Evolutionary conservation across 2,329 filamentous ascomycete genomes (phyloP).

Genomic region (Epichloe glyceriae): DNA sequence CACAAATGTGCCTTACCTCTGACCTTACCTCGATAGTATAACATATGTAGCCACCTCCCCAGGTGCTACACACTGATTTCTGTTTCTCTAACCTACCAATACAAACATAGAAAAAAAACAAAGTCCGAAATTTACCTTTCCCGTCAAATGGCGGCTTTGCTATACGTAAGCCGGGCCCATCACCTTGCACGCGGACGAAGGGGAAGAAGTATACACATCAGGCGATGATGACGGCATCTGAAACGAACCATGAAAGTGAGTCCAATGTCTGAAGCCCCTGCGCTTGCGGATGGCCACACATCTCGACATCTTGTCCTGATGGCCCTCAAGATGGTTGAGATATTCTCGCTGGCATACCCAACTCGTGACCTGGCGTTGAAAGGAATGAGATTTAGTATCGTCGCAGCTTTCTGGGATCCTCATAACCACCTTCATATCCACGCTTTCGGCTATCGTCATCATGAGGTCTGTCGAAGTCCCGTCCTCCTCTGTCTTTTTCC

Average conservation of each 20-base stretch:
- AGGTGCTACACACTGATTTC: constrained; percentile 3
- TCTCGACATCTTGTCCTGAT: neutral
- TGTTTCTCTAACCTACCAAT: constrained; percentile 7
- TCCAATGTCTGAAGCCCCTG: neutral
- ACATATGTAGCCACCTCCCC: constrained; percentile 1
- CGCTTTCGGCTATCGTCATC: constrained; percentile 52
- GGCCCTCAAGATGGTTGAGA: neutral
- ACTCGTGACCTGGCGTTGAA: neutral
- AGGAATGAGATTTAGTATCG: constrained; percentile 36
- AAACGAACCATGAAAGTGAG: neutral
- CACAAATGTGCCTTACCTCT: constrained; percentile 37
- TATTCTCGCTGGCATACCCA: neutral
- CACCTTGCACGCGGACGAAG: neutral
- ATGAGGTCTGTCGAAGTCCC: constrained; percentile 39
- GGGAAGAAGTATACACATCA: neutral
- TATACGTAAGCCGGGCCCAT: neutral
- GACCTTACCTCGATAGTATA: constrained; percentile 35
- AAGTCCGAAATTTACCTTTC: constrained; percentile 1
- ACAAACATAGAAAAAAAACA: constrained; percentile 3
- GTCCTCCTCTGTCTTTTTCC: constrained; percentile 13
- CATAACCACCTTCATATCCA: constrained; percentile 65
- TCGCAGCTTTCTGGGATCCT: constrained; percentile 59
- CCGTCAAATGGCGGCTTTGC: constrained; percentile 11
- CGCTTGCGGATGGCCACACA: neutral
- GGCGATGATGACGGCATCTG: neutral